Conservation (phyloP, 148 eudicot genomes). For the Rhododendron ferrugineum region DNA sequence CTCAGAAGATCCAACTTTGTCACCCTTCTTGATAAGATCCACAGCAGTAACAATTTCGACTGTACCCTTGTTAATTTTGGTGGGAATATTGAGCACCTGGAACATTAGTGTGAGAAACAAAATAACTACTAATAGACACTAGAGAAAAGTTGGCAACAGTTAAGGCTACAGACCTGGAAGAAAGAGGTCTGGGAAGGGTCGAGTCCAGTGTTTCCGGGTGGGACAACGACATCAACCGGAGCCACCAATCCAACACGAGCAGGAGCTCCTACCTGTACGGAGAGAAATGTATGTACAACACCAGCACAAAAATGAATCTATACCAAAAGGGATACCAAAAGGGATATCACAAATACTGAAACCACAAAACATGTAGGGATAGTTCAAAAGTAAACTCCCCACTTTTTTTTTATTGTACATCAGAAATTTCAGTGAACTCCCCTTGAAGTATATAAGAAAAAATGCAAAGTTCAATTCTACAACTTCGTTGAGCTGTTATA, state of each 20-base stretch:
- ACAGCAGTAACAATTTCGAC: slow-evolving; percentile 53
- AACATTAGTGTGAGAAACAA: background rate
- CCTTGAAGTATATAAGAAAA: no score
- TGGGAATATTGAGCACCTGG: slow-evolving; percentile 50
- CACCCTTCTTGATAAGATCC: slow-evolving; percentile 55
- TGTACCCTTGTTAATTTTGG: slow-evolving; percentile 56
- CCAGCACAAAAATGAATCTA: background rate
- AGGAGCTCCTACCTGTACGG: slow-evolving; percentile 46
- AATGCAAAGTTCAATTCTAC: background rate
- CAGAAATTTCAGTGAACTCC: no score
- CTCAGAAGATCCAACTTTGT: slow-evolving; percentile 51
- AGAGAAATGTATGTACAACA: background rate
- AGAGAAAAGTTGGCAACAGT: no score
- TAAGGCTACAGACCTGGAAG: slow-evolving; percentile 30
- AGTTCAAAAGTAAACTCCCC: background rate
- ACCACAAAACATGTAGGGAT: background rate
- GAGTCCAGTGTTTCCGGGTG: slow-evolving; percentile 55
- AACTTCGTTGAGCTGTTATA: background rate
- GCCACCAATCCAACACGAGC: slow-evolving; percentile 55
- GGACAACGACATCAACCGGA: slow-evolving; percentile 46
- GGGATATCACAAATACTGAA: background rate
- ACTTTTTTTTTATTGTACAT: no score
- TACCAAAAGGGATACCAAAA: background rate
- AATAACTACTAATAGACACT: background rate
- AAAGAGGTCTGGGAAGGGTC: slow-evolving; percentile 55